phyloP scores from a whole-genome alignment of 2,329 filamentous ascomycete genomes.

The Teratosphaeriaceae sp. region DNA sequence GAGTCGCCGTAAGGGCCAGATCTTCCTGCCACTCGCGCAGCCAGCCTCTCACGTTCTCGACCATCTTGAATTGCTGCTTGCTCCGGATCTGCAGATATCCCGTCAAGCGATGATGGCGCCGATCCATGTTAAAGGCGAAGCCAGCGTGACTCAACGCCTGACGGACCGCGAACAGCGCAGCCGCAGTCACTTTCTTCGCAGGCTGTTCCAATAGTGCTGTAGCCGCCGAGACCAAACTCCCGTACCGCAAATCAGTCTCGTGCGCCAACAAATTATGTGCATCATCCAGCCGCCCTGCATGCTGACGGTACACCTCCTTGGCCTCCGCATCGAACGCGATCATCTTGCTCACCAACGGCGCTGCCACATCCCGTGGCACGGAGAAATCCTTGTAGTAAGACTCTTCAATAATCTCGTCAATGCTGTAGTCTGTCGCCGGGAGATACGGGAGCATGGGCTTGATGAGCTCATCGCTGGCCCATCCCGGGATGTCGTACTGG shows the following conservation, averaged over 20 bases:
- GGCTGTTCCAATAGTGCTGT: constrained; percentile 32
- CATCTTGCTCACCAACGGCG: constrained; percentile 39
- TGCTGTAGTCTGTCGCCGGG: constrained; percentile 34
- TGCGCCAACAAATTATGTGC: constrained; percentile 44
- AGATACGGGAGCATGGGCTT: constrained; percentile 45
- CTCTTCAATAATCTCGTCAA: constrained; percentile 27
- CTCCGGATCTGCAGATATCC: constrained; percentile 59
- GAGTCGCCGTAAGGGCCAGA: constrained; percentile 27
- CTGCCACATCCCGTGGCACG: constrained; percentile 41
- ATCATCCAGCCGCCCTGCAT: constrained; percentile 42
- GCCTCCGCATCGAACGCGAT: constrained; percentile 37
- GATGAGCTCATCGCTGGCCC: constrained; percentile 40
- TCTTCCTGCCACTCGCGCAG: constrained; percentile 50
- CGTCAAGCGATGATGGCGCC: constrained; percentile 44
- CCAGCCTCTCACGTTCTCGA: constrained; percentile 46
- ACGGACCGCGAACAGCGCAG: constrained; percentile 62
- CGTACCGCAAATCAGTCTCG: constrained; percentile 37
- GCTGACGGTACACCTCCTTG: constrained; percentile 41
- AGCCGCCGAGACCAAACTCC: constrained; percentile 43
- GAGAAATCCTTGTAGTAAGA: constrained; percentile 32
- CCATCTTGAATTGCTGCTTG: constrained; percentile 45
- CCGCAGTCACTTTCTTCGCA: constrained; percentile 21
- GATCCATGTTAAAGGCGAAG: constrained; percentile 53
- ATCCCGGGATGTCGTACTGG: constrained; percentile 45
- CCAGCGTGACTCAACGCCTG: constrained; percentile 55